Evolutionary conservation across 2,329 filamentous ascomycete genomes (phyloP).

Genomic region (Trichoderma sp.): DNA sequence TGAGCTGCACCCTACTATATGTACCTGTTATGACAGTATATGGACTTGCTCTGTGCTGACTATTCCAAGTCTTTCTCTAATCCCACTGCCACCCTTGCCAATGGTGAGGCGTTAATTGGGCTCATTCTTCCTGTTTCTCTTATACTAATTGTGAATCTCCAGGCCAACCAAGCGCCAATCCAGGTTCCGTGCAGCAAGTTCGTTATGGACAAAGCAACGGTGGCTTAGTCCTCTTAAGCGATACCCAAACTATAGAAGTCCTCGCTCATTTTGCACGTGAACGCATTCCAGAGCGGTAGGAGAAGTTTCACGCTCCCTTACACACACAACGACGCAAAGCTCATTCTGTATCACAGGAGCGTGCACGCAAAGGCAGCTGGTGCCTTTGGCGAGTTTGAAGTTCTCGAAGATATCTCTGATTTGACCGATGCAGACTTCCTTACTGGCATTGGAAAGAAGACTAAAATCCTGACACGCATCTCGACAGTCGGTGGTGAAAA

Average conservation of each 20-base stretch:
- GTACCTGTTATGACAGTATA: neutral
- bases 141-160: neutral
- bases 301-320: neutral
- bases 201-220: conserved; percentile 5
- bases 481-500: conserved; percentile 69
- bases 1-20: neutral
- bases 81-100: neutral
- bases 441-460: conserved; percentile 52
- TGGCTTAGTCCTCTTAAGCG: conserved; percentile 8
- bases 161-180: conserved; percentile 9
- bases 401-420: conserved; percentile 64
- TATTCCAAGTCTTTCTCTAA: neutral
- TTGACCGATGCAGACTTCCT: conserved; percentile 67
- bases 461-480: conserved; percentile 65
- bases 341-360: neutral
- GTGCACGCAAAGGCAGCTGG: conserved; percentile 69
- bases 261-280: conserved; percentile 11
- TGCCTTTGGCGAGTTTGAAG: conserved; percentile 67
- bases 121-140: neutral
- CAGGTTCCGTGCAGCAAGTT: neutral
- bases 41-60: neutral
- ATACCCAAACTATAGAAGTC: conserved; percentile 7
- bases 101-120: neutral
- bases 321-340: neutral
- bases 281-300: conserved; percentile 8